Conservation (phyloP, 2,329 filamentous ascomycete genomes). For the Colletotrichum liriopes region DNA sequence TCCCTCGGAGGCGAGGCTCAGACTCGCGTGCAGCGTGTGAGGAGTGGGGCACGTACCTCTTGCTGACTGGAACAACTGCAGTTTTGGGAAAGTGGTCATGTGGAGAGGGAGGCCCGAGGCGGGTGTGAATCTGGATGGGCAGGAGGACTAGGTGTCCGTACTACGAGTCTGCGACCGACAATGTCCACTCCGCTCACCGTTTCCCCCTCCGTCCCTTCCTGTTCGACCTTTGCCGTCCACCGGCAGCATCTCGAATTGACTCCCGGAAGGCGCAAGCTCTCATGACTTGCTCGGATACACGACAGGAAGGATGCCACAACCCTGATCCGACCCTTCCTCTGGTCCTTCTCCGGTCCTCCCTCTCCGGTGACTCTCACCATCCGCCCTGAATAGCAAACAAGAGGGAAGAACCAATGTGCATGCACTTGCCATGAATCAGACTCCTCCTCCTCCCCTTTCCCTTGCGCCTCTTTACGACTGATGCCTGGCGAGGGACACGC, state of each 20-base stretch:
- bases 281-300: too few relatives aligned
- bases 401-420: neutral
- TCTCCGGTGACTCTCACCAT: neutral
- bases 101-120: neutral
- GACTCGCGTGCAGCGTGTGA: constrained; percentile 13
- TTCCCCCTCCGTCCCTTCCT: too few relatives aligned
- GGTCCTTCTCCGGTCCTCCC: neutral
- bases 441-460: neutral
- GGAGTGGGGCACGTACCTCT: neutral
- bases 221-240: too few relatives aligned
- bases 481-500: constrained; percentile 9
- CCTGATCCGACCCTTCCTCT: neutral
- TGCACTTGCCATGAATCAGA: constrained; percentile 2
- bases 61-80: neutral
- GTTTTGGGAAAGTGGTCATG: constrained; percentile 9
- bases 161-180: too few relatives aligned
- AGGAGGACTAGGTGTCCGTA: too few relatives aligned
- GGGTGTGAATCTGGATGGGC: constrained; percentile 5
- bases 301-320: too few relatives aligned
- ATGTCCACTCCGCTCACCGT: neutral
- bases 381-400: neutral
- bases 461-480: neutral
- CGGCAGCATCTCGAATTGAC: too few relatives aligned
- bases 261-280: neutral
- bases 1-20: constrained; percentile 8